Evolutionary conservation across 2,329 filamentous ascomycete genomes (phyloP), one percentile per base, ranked within the genome.

Genomic region (Aspergillus clavatus): DNA sequence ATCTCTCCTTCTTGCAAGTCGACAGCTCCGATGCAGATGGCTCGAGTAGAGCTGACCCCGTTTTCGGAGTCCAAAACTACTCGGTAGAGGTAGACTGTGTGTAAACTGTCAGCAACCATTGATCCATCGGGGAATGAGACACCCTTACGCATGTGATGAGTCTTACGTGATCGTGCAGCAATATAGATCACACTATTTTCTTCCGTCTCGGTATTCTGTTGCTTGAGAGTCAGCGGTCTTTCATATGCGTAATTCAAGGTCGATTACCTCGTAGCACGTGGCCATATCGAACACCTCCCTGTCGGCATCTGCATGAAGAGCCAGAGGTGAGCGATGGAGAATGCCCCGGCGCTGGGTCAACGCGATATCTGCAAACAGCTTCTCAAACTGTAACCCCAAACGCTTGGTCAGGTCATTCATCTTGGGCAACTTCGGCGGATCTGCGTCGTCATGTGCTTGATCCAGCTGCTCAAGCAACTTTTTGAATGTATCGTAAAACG

Each of bases 301-400:
- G 28, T 65, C 62, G 26, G 66, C 61, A 7, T 67, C 62, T 5
- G 66, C 47, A 61, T 78, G 59, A 55, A 78, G 55, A 70, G 72
- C 52, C 59, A 78, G 50, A 3, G 77, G 69, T 24, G 75, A 74
- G 3, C 83, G 83, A 55, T 88, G 83, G 4, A 83, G 71, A 8
- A 89, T 83, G 45, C 81, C 84, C 43, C 83, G 72, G 57, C 80
- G 76, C 67, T 89, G 79, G 5, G 83, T 79, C 65, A 84, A 79
- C 50, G 87, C 82, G 61, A 89, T 82, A 47, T 82, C 74, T 43
- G 78, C 67, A 56, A 89, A 87, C 2, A 88, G 75, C 6, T 66
- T 67, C n/a, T 74, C 74, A 7, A 82, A 80, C 57, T 82, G 81
- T 3, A 65, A 63, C 0, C 74, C 72, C 12, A 88, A 67, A 45